Conservation (phyloP, 768 basidiomycete species). For the Leccinum longicurvipes region DNA sequence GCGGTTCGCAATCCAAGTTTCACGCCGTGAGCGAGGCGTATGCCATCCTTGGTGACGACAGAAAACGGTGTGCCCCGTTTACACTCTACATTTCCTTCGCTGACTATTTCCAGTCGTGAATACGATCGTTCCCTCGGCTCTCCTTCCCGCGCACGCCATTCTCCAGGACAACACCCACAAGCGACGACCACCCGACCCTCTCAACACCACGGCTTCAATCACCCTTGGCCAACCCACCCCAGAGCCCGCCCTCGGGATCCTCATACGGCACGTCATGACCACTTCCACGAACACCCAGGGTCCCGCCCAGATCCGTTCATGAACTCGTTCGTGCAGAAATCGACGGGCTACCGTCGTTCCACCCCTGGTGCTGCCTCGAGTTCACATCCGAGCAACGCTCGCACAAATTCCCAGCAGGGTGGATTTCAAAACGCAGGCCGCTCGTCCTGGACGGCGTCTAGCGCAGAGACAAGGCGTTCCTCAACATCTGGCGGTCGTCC, state of each 20-base stretch:
- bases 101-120: constrained; percentile 25
- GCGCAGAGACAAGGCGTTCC: neutral
- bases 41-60: constrained; percentile 41
- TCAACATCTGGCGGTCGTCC: constrained; percentile 7
- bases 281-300: constrained; percentile 6
- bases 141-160: constrained; percentile 5
- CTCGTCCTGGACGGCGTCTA: constrained; percentile 4
- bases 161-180: constrained; percentile 26
- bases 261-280: constrained; percentile 8
- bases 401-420: neutral
- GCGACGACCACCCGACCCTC: constrained; percentile 28
- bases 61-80: constrained; percentile 36
- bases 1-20: constrained; percentile 37
- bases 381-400: neutral
- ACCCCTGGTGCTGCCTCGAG: neutral
- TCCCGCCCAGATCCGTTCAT: constrained; percentile 21
- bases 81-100: neutral
- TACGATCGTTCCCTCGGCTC: constrained; percentile 27
- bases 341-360: constrained; percentile 22
- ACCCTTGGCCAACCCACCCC: constrained; percentile 27
- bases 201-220: constrained; percentile 23
- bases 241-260: constrained; percentile 19
- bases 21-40: constrained; percentile 49
- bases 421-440: constrained; percentile 5
- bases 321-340: constrained; percentile 25